These are phyloP conservation scores for Agastache rugosa DNA, from an alignment of 257 asterid genomes.

Conservation along the genomic window DNA sequence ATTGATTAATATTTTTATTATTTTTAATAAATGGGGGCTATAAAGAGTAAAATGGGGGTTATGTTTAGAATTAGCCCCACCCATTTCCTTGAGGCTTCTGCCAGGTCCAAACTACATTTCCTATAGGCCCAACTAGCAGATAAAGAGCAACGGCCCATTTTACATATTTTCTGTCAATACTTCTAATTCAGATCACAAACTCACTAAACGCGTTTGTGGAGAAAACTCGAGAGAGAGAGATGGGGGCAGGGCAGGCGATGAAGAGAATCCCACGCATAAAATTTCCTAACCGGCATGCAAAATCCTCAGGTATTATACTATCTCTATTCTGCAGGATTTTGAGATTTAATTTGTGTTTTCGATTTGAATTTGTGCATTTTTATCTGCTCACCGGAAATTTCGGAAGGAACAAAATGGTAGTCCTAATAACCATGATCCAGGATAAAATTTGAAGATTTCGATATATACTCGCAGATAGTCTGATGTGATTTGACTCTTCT, in stretches of 20 bases:
- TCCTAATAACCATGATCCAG: background rate
- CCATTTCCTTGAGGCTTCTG: background rate
- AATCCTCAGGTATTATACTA: constrained; percentile 47
- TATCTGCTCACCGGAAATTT: background rate
- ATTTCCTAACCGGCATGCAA: constrained; percentile 78
- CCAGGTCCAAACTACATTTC: background rate
- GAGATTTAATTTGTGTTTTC: background rate
- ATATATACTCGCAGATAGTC: background rate
- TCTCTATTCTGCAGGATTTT: background rate
- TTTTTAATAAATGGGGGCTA: no score
- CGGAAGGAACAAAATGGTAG: background rate
- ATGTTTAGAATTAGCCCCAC: no score
- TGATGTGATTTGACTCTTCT: background rate
- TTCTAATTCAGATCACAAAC: background rate
- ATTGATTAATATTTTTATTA: no score
- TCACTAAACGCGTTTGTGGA: background rate
- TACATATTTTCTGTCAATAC: background rate
- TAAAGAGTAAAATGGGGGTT: no score
- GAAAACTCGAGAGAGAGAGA: constrained; percentile 20
- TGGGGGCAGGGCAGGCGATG: constrained; percentile 64
- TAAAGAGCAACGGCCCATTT: background rate
- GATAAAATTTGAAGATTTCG: background rate
- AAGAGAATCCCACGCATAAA: constrained; percentile 91
- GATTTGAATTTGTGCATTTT: background rate
- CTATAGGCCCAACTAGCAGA: background rate